Percentiles rank a stretch among this genome's conserved stretches.
Conservation (phyloP, 2,329 filamentous ascomycete species). For the Spiromastix sp. region DNA sequence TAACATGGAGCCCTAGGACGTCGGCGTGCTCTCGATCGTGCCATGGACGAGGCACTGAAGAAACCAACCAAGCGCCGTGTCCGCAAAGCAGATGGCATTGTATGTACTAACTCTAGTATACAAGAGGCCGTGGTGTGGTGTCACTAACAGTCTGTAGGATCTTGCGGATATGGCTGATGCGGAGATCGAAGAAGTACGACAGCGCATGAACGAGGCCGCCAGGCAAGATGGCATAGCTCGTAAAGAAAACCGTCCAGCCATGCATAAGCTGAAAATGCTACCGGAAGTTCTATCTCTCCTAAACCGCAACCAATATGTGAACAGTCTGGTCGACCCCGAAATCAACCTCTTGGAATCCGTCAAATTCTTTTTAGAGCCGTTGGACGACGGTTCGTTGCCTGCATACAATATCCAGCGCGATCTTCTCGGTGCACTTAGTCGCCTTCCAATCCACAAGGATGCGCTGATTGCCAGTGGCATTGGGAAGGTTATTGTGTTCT, state of each 20-base stretch:
- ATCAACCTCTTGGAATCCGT: constrained; percentile 91
- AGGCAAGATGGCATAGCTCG: constrained; percentile 77
- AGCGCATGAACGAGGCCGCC: constrained; percentile 83
- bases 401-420: constrained; percentile 97
- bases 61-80: constrained; percentile 60
- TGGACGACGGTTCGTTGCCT: constrained; percentile 86
- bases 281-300: constrained; percentile 81
- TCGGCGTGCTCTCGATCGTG: constrained; percentile 70
- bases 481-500: constrained; percentile 93
- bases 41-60: constrained; percentile 82
- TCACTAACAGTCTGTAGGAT: constrained; percentile 48
- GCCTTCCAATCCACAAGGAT: constrained; percentile 84
- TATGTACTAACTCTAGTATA: constrained; percentile 46
- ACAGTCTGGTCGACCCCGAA: constrained; percentile 83
- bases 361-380: constrained; percentile 91
- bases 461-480: constrained; percentile 82
- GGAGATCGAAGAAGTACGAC: constrained; percentile 76
- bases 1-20: constrained; percentile 39
- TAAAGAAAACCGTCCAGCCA: constrained; percentile 65
- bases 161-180: constrained; percentile 84
- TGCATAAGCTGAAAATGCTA: constrained; percentile 87
- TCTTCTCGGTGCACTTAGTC: constrained; percentile 69
- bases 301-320: constrained; percentile 73
- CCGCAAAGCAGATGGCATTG: constrained; percentile 79
- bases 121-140: too few relatives aligned